Conservation (phyloP, 208 protist genomes). For the Leishmania aethiopica region DNA sequence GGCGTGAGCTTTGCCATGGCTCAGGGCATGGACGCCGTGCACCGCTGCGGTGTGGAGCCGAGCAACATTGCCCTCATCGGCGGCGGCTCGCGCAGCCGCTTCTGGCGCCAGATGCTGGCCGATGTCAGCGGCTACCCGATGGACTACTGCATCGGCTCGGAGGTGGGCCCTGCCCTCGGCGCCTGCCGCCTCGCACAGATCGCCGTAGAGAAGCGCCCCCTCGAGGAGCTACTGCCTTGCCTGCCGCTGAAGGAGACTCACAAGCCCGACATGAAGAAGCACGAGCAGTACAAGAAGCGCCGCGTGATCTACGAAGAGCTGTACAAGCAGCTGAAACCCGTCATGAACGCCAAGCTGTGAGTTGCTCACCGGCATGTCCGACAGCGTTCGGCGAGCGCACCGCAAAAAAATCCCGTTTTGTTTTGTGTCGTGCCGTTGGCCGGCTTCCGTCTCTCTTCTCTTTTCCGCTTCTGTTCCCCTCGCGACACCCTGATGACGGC, state of each 20-base stretch:
- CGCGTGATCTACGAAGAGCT: conserved; percentile 55
- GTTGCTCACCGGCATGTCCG: neutral
- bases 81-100: conserved; percentile 60
- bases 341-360: conserved; percentile 66
- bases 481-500: neutral
- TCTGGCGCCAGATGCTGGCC: conserved; percentile 84
- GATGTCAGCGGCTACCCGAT: conserved; percentile 65
- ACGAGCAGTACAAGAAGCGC: conserved; percentile 56
- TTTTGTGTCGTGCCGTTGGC: neutral
- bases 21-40: conserved; percentile 76
- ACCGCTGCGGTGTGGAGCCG: conserved; percentile 65
- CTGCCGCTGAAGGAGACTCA: conserved; percentile 65
- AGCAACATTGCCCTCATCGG: conserved; percentile 70
- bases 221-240: conserved; percentile 57
- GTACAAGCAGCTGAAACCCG: conserved; percentile 64
- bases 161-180: conserved; percentile 68
- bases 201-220: conserved; percentile 50
- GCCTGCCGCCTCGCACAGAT: conserved; percentile 75
- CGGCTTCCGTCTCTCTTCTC: neutral
- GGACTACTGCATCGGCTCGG: conserved; percentile 69
- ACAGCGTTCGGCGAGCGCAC: neutral
- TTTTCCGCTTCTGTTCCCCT: neutral
- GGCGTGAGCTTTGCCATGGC: conserved; percentile 79
- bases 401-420: no score
- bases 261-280: conserved; percentile 52